Base-by-base conservation (phyloP, 2,329 filamentous ascomycete species). In the Penicillium fuscoglaucum region DNA sequence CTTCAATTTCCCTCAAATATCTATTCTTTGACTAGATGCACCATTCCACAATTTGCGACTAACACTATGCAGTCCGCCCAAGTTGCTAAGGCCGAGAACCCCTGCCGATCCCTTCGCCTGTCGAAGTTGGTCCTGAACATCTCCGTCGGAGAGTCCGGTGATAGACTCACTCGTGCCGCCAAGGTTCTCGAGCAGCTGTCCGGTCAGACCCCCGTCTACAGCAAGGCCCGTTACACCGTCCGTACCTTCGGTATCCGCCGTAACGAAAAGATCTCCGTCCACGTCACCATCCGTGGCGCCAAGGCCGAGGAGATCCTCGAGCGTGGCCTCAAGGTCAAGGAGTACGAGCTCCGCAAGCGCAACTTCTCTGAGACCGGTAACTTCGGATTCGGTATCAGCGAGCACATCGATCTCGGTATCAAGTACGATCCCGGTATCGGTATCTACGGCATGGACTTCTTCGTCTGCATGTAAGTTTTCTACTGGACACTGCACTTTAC, bases 361-460 rank as follows among this genome's bases (percentile, higher is more conserved):
- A 99, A 99, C 91, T 99, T 99, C 90, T 93, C 89, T 79, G 91
- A 96, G 88, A 98, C 93, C 70, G 95, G 95, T 80, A 96, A 97
- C 90, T 99, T 99, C 80, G 95, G 95, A 74, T 99, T 99, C 87
- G 95, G 95, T 86, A 99, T 99, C 86, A 92, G 87, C 84, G 95
- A 99, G 86, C 95, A 99, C 90, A 99, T 99, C 83, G 95, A 99
- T 87, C 87, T 99, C 76, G 95, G 95, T 78, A 99, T 99, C 91
- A 99, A 99, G 89, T 97, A 97, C 86, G 93, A 97, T 84, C 93
- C 93, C 68, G 90, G 87, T 67, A 97, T 97, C 74, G 93, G 93
- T 88, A 97, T 97, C 81, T 97, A 96, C 87, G 93, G 95, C 80
- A 99, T 99, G 95, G 95, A 99, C 85, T 99, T 99, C 85, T 99